A percentile compares a stretch with the other conserved stretches of the same genome.
Evolutionary conservation across 495 filamentous ascomycete genomes (phyloP).

Genomic region (Margaritispora aquatica): DNA sequence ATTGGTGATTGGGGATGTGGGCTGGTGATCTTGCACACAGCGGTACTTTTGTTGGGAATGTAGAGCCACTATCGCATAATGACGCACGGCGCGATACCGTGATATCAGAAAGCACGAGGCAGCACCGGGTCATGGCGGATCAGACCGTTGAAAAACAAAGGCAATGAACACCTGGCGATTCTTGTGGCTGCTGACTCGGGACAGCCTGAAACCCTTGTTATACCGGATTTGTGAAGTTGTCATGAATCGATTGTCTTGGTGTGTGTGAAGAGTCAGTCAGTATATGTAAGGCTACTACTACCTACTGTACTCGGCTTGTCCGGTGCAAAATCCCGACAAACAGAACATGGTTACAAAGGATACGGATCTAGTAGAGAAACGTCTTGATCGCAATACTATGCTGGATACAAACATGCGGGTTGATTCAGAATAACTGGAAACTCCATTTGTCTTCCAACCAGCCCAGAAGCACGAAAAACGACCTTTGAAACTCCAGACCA

Average conservation of each 20-base stretch:
- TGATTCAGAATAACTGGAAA: slow-evolving; percentile 14
- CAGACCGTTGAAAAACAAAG: background rate
- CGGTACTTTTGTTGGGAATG: background rate
- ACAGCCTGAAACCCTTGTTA: background rate
- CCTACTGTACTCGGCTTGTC: background rate
- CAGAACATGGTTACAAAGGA: background rate
- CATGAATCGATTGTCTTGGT: background rate
- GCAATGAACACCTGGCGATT: background rate
- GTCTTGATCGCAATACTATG: slow-evolving; percentile 26
- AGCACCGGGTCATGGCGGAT: background rate
- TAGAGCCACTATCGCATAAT: slow-evolving; percentile 1
- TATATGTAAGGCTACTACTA: background rate
- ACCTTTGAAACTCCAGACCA: slow-evolving; percentile 24
- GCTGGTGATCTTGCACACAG: background rate
- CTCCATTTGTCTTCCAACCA: slow-evolving; percentile 16
- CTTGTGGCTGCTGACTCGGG: background rate
- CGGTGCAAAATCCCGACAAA: background rate
- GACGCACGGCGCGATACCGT: background rate
- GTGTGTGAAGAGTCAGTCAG: background rate
- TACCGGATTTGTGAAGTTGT: background rate
- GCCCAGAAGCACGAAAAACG: slow-evolving; percentile 16
- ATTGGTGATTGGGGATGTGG: background rate
- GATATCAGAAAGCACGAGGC: background rate
- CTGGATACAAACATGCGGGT: slow-evolving; percentile 20
- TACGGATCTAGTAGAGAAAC: slow-evolving; percentile 1